Conservation (phyloP, 805 yeast genomes). For the Teunomyces aglyptinius region DNA sequence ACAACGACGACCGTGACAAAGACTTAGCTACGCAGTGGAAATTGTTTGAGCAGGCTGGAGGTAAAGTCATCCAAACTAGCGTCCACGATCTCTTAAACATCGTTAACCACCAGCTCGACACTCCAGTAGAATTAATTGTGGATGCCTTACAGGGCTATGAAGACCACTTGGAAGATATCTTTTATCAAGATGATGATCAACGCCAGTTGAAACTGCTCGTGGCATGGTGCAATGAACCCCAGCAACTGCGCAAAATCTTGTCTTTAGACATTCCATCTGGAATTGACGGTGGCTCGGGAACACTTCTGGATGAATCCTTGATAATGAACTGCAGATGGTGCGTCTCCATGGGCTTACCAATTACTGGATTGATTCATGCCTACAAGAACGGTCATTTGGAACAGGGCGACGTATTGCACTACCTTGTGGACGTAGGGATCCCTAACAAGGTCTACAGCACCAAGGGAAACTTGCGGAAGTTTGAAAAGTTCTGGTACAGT, state of each 20-base stretch:
- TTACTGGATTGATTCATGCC: constrained; percentile 59
- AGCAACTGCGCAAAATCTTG: constrained; percentile 44
- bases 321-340: constrained; percentile 54
- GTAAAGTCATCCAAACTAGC: constrained; percentile 49
- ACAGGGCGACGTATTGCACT: constrained; percentile 53
- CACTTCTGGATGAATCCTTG: constrained; percentile 26
- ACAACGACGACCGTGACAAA: constrained; percentile 38
- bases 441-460: constrained; percentile 54
- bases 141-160: constrained; percentile 89
- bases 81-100: constrained; percentile 34
- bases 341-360: constrained; percentile 71
- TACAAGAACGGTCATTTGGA: constrained; percentile 53
- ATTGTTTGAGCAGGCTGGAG: constrained; percentile 62
- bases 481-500: constrained; percentile 46
- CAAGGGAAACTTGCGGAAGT: constrained; percentile 41
- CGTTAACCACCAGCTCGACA: constrained; percentile 48
- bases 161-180: constrained; percentile 59
- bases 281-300: constrained; percentile 78
- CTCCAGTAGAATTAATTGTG: constrained; percentile 75
- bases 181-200: constrained; percentile 35
- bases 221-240: constrained; percentile 61
- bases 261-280: constrained; percentile 85
- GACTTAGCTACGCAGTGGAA: constrained; percentile 51
- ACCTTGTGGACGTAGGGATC: constrained; percentile 67
- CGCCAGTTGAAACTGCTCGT: constrained; percentile 45